Evolutionary conservation across 495 filamentous ascomycete species (phyloP).

Genomic region (Penicillium pancosmium): DNA sequence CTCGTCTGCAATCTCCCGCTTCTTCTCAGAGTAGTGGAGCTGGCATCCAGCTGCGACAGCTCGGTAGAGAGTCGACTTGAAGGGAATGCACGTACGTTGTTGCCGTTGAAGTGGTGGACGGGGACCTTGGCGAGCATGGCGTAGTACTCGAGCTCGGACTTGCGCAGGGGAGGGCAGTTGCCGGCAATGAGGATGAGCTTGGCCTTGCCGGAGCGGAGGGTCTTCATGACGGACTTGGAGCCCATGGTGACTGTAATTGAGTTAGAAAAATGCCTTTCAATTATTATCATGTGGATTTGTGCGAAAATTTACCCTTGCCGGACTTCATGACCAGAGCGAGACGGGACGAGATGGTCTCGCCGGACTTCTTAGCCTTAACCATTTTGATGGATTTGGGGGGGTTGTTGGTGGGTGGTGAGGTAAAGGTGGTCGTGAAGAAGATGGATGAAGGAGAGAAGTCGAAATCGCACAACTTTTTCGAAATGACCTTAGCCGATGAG

Average conservation of each 20-base stretch:
- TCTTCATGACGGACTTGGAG: conserved; percentile 96
- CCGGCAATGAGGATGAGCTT: conserved; percentile 79
- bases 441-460: conserved; percentile 1
- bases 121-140: conserved; percentile 92
- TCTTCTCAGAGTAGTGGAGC: conserved; percentile 38
- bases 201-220: conserved; percentile 69
- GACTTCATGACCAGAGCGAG: conserved; percentile 97
- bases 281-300: not conserved
- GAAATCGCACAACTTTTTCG: not conserved
- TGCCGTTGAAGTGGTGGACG: conserved; percentile 96
- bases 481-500: not conserved
- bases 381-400: conserved; percentile 24
- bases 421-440: conserved; percentile 9
- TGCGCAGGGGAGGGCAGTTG: conserved; percentile 94
- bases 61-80: conserved; percentile 14
- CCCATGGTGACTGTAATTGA: conserved; percentile 67
- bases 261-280: conserved; percentile 9
- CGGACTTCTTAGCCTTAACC: conserved; percentile 91
- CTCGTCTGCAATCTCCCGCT: conserved; percentile 14
- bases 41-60: conserved; percentile 28
- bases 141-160: conserved; percentile 93
- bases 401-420: conserved; percentile 8
- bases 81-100: conserved; percentile 77
- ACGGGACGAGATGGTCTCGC: conserved; percentile 88
- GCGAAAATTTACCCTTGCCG: conserved; percentile 60